Evolutionary conservation across 805 yeast species (phyloP), one percentile per base, ranked within the genome.

Genomic region (Candida ovalis): DNA sequence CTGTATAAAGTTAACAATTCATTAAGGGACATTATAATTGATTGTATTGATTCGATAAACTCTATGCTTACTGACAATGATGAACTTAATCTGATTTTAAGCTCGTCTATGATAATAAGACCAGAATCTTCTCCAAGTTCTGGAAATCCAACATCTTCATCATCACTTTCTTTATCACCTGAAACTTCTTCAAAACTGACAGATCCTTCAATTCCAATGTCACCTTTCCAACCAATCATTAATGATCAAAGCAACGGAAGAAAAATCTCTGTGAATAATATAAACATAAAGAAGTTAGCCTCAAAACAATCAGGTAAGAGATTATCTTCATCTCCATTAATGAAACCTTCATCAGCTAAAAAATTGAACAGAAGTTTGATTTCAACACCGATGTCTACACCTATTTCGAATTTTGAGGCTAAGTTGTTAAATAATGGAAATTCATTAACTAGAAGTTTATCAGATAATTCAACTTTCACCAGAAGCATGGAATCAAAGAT

Each of bases 291-390:
- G 23, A 38, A 30, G 19, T 5, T 24, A 30, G 21, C 40, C n/a
- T 17, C 44, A 30, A 39, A 17, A 25, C 24, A 45, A 25, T 15
- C 40, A 18, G 40, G 40, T 9, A 56, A 56, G 37, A 55, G 67
- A 24, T 58, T 63, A 5, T 53, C 60, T 1, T 53, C 66, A 2
- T 52, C 65, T 5, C 59, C 64, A 2, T 48, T 56, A 40, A 50
- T 57, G 1, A 61, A 59, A 40, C 36, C 56, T 8, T 30, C 56
- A 10, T 35, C 53, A 6, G 40, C 43, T 28, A 46, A 52, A 27
- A 54, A 58, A 36, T 24, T 55, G 28, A 47, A 53, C 43, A 43
- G 51, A 42, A 17, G 7, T 35, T 12, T 17, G 12, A 7, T 21
- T 3, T n/a, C 38, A n/a, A 17, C 38, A 4, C 10, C 22, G 12